Evolutionary conservation across 768 basidiomycete species (phyloP), one percentile per base, ranked within the genome.

Genomic region (Macrocybe gigantea): DNA sequence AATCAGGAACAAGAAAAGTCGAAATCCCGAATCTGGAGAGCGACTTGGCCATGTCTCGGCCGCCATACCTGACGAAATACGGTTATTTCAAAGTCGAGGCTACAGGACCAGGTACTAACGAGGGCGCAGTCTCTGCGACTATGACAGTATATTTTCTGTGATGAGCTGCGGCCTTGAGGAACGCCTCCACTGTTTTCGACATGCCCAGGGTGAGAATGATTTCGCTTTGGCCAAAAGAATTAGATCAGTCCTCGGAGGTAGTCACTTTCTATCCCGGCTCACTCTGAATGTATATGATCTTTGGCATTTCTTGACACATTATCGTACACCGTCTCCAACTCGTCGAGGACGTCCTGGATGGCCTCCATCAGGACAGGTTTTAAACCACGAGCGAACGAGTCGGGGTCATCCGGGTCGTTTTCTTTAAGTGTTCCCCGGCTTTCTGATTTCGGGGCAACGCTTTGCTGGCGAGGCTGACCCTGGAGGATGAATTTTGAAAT

Each of bases 241-340:
- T 10, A 49, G 33, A 54, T 38, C 41, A 29, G 10, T n/a, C 47
- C 46, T 6, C 37, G 44, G 2, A 41, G 10, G 15, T 37, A 38
- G 2, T 45, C 5, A 10, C 34, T 34, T 33, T 38, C 36, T 33
- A 30, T 11, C 42, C 47, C 39, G 1, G 70, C 90, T 62, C 61
- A 97, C 95, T 96, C 93, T n/a, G 93, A 92, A 64, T 98, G 95
- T 50, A 99, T 88, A 62, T 98, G 94, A 63, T 96, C 93, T 65
- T 82, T 88, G 2, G 94, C 92, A 56, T 88, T 90, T 71, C 90
- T 95, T 7, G 90, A 88, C 13, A 98, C 85, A 57, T 87, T 93
- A 56, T 96, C 90, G 56, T 97, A 92, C 1, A 95, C 94, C 2
- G 90, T 93, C 63, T 96, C 94, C 34, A 99, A 73, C 65, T 99